Conservation (phyloP, 148 eudicot genomes). For the Limonium bicolor region DNA sequence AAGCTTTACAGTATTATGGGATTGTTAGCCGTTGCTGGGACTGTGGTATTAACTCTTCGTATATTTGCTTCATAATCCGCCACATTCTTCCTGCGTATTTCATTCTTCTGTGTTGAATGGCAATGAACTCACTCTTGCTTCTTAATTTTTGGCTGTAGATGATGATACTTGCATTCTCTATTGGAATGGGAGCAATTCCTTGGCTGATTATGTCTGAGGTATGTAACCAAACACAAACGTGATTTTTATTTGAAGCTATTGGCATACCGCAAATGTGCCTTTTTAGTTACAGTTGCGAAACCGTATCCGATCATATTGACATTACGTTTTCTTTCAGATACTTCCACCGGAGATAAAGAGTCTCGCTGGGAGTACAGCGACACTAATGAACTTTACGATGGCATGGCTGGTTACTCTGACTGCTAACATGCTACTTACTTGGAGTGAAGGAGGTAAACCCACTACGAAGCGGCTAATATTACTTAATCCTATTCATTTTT, state of each 20-base stretch:
- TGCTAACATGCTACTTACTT: conserved; percentile 45
- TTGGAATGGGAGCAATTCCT: conserved; percentile 86
- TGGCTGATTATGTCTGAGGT: conserved; percentile 99
- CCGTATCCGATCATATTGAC: too few species aligned
- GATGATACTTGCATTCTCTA: conserved; percentile 61
- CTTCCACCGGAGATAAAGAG: conserved; percentile 69
- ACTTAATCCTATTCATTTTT: too few species aligned
- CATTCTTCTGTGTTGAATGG: too few species aligned
- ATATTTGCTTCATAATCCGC: background rate
- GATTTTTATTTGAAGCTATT: too few species aligned
- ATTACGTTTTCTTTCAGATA: too few species aligned
- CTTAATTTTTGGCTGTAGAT: too few species aligned
- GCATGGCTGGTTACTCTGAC: conserved; percentile 61
- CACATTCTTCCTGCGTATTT: too few species aligned
- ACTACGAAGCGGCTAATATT: too few species aligned
- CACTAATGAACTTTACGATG: conserved; percentile 46
- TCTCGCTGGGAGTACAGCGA: conserved; percentile 74
- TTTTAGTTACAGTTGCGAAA: too few species aligned
- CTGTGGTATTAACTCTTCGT: conserved; percentile 50
- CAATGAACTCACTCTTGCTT: too few species aligned
- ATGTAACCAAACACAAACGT: too few species aligned
- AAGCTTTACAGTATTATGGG: conserved; percentile 23
- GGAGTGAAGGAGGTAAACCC: conserved; percentile 87
- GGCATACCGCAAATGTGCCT: too few species aligned
- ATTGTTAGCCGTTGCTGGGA: conserved; percentile 48